These are phyloP conservation scores for Tolypocladium cylindrosporum DNA, from an alignment of 2,329 filamentous ascomycete species.

Conservation along the genomic window DNA sequence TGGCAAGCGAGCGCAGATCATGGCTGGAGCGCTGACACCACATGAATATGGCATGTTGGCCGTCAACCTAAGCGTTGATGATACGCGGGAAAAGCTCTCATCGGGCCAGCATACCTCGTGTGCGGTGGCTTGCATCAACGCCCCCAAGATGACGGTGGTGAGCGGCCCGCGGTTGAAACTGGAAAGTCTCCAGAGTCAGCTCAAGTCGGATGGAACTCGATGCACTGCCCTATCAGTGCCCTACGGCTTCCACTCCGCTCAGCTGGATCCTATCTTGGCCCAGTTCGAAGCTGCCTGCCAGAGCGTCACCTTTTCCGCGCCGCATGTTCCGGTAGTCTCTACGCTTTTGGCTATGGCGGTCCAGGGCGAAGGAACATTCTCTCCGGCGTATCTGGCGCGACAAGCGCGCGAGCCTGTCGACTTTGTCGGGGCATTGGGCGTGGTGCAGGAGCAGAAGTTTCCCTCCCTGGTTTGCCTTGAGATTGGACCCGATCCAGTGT, in stretches of 20 bases:
- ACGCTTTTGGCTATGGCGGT: conserved; percentile 46
- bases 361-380: too few species aligned
- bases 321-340: conserved; percentile 51
- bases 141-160: conserved; percentile 66
- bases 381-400: conserved; percentile 41
- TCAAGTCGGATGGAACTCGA: conserved; percentile 25
- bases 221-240: conserved; percentile 37
- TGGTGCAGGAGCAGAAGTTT: conserved; percentile 30
- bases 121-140: conserved; percentile 64
- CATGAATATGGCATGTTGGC: conserved; percentile 41
- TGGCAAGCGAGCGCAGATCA: conserved; percentile 54
- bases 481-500: conserved; percentile 58
- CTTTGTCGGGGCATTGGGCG: conserved; percentile 37
- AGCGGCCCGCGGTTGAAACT: conserved; percentile 33
- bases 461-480: conserved; percentile 48
- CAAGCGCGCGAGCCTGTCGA: conserved; percentile 57
- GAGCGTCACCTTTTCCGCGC: conserved; percentile 28
- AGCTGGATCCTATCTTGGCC: conserved; percentile 44
- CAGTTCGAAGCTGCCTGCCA: conserved; percentile 42
- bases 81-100: conserved; percentile 5
- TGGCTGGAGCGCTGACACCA: conserved; percentile 61
- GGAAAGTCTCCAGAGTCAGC: conserved; percentile 28
- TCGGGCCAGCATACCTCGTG: conserved; percentile 27
- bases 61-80: conserved; percentile 30
- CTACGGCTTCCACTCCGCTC: conserved; percentile 43